These are phyloP conservation scores for Colletotrichum sp. DNA, from an alignment of 2,329 filamentous ascomycete genomes.

Conservation along the genomic window DNA sequence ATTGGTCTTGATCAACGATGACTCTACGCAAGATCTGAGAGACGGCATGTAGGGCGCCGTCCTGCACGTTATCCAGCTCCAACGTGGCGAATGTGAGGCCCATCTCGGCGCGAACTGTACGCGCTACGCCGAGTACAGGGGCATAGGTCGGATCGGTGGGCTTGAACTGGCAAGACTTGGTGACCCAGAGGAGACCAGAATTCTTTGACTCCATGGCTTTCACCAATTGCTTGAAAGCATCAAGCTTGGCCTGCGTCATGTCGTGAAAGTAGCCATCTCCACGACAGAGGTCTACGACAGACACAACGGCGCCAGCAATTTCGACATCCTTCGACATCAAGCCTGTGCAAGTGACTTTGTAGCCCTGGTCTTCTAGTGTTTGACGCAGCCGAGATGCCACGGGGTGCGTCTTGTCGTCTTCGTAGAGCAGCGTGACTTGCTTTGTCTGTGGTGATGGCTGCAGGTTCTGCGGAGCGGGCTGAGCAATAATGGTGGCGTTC, in stretches of 20 bases:
- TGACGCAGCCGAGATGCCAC: not conserved
- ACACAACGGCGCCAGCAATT: not conserved
- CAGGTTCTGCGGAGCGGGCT: not conserved
- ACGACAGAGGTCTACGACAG: not conserved
- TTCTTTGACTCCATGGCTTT: not conserved
- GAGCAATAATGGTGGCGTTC: not conserved
- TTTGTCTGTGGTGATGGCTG: not conserved
- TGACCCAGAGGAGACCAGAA: constrained; percentile 31
- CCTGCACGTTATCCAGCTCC: constrained; percentile 27
- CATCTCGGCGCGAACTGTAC: constrained; percentile 34
- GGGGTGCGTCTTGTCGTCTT: not conserved
- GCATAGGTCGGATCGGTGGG: constrained; percentile 31
- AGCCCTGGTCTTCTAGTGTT: not conserved
- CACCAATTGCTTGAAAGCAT: not conserved
- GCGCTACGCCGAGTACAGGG: constrained; percentile 29
- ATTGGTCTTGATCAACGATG: not conserved
- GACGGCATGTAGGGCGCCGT: not conserved
- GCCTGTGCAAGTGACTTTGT: not conserved
- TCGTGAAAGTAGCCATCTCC: not conserved
- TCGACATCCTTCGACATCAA: not conserved
- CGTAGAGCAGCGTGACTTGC: not conserved
- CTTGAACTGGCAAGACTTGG: constrained; percentile 25
- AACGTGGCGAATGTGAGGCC: constrained; percentile 30
- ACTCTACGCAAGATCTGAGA: not conserved
- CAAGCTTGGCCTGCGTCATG: not conserved